Evolutionary conservation across 78 protist species (phyloP).

Genomic region (Fonticula alba): DNA sequence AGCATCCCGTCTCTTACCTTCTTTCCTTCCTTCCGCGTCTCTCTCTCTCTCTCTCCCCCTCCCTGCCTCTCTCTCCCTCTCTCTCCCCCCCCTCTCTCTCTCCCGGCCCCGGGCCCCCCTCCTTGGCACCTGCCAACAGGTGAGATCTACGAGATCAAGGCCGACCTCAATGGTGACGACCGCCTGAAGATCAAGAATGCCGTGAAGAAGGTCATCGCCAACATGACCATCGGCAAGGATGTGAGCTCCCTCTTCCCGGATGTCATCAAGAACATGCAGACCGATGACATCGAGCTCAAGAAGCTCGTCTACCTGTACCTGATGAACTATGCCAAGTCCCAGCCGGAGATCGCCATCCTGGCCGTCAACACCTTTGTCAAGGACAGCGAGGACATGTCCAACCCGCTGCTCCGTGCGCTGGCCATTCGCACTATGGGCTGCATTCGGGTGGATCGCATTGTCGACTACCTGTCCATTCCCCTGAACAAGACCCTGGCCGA

Average conservation of each 20-base stretch:
- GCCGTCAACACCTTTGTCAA: conserved; percentile 90
- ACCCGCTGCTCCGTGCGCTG: conserved; percentile 92
- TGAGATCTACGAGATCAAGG: conserved; percentile 23
- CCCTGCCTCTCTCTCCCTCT: not conserved
- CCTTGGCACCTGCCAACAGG: not conserved
- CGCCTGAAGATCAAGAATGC: conserved; percentile 65
- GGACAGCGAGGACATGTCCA: conserved; percentile 42
- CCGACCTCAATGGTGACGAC: conserved; percentile 13
- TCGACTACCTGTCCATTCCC: conserved; percentile 79
- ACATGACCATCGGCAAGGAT: conserved; percentile 98
- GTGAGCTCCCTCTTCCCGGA: conserved; percentile 57
- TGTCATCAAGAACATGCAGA: conserved; percentile 81
- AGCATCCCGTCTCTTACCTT: not conserved
- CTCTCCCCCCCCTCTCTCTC: too few species aligned
- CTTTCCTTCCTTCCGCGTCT: not conserved
- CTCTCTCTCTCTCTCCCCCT: not conserved
- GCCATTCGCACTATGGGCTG: conserved; percentile 99
- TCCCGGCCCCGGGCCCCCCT: too few species aligned
- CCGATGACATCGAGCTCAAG: conserved; percentile 81
- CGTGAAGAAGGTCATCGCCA: conserved; percentile 92
- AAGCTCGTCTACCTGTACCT: conserved; percentile 96
- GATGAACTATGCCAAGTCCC: conserved; percentile 89
- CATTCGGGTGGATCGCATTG: conserved; percentile 82
- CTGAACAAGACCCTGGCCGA: conserved; percentile 70
- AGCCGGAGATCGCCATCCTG: conserved; percentile 93